Evolutionary conservation across 2,329 filamentous ascomycete genomes (phyloP), one percentile per base, ranked within the genome.

Genomic region (Aspergillus felis): DNA sequence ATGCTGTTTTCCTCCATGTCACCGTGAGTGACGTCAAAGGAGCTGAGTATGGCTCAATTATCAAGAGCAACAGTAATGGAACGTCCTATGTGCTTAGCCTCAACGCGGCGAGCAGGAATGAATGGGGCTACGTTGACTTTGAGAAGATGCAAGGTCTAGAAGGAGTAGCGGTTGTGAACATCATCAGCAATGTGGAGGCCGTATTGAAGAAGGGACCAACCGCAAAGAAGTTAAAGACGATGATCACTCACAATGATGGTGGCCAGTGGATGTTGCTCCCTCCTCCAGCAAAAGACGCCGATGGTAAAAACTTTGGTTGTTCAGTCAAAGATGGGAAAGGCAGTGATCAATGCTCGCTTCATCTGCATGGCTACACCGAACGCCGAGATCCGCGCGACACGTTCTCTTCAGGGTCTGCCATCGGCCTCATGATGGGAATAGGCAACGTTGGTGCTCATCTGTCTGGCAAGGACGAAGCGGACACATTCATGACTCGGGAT

Each of bases 11-110:
- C 76, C 78, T 99, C 57, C 95, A 97, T 69, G 93, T 97, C 50
- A 92, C 89, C 0, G 90, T 91, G 44, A 88, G 89, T 66, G 83
- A 82, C 44, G 78, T 79, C 3, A 71, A 80, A 52, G 87, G 85
- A 20, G 84, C 83, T 52, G 84, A 89, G 58, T 92, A 90, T 66
- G 94, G 94, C 41, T 88, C 89, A 25, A 91, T 99, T 65, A 86
- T 99, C 75, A 99, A 97, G 84, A 97, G 92, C 70, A 99, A 99
- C 78, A 97, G 92, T 67, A 97, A 99, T 70, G 94, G 94, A 54
- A 99, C 94, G 0, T 94, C 90, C 1, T 99, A 97, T 68, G 90
- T 96, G 12, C 79, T 96, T 62, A 95, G 90, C 73, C 81, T 94
- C 25, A 80, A 84, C 51, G 85, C 85, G 22, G 91, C 97, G 69